These are phyloP conservation scores for Trichophyton schoenleinii DNA, from an alignment of 2,329 filamentous ascomycete genomes.

Conservation along the genomic window DNA sequence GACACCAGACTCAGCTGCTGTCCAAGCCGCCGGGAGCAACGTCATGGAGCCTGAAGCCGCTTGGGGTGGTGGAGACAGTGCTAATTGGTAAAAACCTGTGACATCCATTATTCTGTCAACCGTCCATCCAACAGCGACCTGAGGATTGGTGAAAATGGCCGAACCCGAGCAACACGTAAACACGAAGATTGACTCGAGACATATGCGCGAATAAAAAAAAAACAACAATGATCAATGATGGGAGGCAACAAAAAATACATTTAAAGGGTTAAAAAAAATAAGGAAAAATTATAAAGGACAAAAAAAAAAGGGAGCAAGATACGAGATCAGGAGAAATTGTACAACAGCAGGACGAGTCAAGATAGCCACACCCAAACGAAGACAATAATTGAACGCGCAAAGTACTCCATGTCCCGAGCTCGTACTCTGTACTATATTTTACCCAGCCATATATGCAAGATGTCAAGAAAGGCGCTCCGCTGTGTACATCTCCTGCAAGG, in stretches of 20 bases:
- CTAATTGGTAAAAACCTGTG: not conserved
- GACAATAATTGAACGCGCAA: not conserved
- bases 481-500: not conserved
- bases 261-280: not conserved
- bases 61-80: not conserved
- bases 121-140: not conserved
- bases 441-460: not conserved
- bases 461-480: not conserved
- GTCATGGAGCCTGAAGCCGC: not conserved
- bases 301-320: not conserved
- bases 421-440: no score
- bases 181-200: not conserved
- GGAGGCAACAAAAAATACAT: not conserved
- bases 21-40: not conserved
- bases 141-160: not conserved
- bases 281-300: not conserved
- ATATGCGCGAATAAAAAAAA: not conserved
- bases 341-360: not conserved
- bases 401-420: not conserved
- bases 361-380: not conserved
- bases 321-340: not conserved
- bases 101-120: no score
- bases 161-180: not conserved
- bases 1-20: not conserved
- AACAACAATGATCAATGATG: not conserved